phyloP scores from a whole-genome alignment of 139 green algal genomes.

The Coccomyxa sp. region DNA sequence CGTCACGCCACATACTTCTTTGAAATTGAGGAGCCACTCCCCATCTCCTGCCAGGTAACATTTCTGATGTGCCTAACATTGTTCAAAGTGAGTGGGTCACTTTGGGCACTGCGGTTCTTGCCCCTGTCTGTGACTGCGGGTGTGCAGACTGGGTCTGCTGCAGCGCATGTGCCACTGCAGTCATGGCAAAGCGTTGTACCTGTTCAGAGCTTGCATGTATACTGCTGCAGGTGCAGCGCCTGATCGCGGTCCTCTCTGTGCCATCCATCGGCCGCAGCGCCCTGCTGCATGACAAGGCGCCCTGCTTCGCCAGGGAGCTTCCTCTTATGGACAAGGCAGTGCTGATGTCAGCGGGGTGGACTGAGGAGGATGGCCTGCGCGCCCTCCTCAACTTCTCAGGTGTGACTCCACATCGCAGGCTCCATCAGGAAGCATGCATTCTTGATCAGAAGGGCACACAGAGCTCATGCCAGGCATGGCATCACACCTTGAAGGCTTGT shows the following conservation, averaged over 20 bases:
- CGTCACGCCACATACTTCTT: conserved; percentile 21
- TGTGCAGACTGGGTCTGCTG: neutral
- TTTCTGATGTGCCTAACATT: neutral
- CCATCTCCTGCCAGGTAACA: conserved; percentile 15
- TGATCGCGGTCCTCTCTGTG: conserved; percentile 19
- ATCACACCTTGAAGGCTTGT: too few relatives aligned
- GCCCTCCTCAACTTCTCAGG: conserved; percentile 27
- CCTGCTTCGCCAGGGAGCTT: conserved; percentile 4
- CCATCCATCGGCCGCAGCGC: conserved; percentile 1
- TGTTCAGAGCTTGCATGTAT: neutral
- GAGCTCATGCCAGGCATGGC: too few relatives aligned
- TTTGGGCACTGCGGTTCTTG: neutral
- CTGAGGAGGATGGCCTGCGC: conserved; percentile 2
- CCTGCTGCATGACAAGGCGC: conserved; percentile 9
- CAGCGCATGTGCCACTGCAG: neutral
- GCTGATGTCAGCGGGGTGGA: conserved; percentile 17
- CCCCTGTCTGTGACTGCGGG: neutral
- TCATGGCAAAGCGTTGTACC: neutral
- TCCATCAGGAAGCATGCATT: too few relatives aligned
- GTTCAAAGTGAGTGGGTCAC: neutral
- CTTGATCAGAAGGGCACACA: too few relatives aligned
- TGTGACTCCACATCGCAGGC: neutral
- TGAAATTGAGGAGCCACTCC: conserved; percentile 22
- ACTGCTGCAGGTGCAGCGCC: conserved; percentile 17
- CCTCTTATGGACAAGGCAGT: neutral